Percentiles rank a stretch among this genome's conserved stretches.
phyloP scores from a whole-genome alignment of 176 grass and related monocot species.

The Themeda triandra region DNA sequence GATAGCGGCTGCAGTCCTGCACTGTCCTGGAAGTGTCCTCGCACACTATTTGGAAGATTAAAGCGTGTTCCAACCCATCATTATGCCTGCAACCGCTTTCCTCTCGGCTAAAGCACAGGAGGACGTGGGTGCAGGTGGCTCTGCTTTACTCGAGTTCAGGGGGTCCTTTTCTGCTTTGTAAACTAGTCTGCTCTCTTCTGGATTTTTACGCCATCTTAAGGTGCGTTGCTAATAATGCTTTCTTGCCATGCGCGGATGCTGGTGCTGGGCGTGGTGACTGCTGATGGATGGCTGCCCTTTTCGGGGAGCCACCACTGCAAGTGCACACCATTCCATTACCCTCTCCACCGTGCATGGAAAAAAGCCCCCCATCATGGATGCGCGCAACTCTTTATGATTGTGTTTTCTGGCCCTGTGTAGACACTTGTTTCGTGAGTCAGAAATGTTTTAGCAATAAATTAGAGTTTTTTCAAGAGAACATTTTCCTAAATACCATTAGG shows the following conservation, averaged over 20 bases:
- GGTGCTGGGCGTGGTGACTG: not conserved
- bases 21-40: constrained; percentile 23
- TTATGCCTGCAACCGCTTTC: constrained; percentile 23
- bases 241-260: constrained; percentile 17
- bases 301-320: constrained; percentile 15
- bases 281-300: constrained; percentile 9
- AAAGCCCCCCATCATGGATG: constrained; percentile 17
- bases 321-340: not conserved
- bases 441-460: not conserved
- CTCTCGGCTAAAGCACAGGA: not conserved
- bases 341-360: constrained; percentile 22
- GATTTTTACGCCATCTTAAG: constrained; percentile 46
- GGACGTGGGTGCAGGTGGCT: constrained; percentile 28
- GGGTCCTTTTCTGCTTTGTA: not conserved
- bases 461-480: not conserved
- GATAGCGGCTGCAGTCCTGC: constrained; percentile 21
- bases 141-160: constrained; percentile 35
- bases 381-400: constrained; percentile 7
- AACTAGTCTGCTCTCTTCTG: not conserved
- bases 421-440: no score
- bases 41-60: constrained; percentile 36
- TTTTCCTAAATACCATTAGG: no score
- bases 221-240: constrained; percentile 34
- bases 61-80: constrained; percentile 49
- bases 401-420: not conserved